Percentiles rank a stretch among this genome's conserved stretches.
These are phyloP conservation scores for Tulasnella sp. DNA, from an alignment of 768 basidiomycete genomes.

Conservation along the genomic window DNA sequence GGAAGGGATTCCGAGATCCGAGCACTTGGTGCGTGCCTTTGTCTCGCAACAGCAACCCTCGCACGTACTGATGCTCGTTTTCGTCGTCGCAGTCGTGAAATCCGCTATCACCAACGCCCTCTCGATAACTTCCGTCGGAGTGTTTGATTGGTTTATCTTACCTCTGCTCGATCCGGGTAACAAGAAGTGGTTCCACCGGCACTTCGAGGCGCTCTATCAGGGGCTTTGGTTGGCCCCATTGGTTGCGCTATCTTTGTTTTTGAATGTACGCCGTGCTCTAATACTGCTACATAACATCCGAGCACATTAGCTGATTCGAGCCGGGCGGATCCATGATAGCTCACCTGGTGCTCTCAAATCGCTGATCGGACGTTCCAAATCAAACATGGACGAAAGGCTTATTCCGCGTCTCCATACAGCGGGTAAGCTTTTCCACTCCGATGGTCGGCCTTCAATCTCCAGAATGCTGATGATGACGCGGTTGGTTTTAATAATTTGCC, in stretches of 20 bases:
- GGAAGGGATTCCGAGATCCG: slow-evolving; percentile 72
- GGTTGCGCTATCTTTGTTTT: slow-evolving; percentile 68
- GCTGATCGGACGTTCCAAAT: slow-evolving; percentile 70
- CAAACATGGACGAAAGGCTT: slow-evolving; percentile 62
- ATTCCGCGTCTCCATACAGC: slow-evolving; percentile 49
- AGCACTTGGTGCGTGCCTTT: slow-evolving; percentile 43
- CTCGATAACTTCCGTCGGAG: slow-evolving; percentile 67
- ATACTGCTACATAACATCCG: not conserved
- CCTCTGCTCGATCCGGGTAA: slow-evolving; percentile 58
- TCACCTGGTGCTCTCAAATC: slow-evolving; percentile 70
- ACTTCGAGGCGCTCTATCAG: slow-evolving; percentile 73
- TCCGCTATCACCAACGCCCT: slow-evolving; percentile 68
- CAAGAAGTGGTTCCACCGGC: slow-evolving; percentile 60
- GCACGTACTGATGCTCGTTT: not conserved
- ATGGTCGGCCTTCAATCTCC: slow-evolving; percentile 49
- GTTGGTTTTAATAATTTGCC: not conserved
- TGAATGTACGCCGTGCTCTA: slow-evolving; percentile 58
- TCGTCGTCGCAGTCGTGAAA: slow-evolving; percentile 52
- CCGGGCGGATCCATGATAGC: slow-evolving; percentile 44
- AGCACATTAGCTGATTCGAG: slow-evolving; percentile 26
- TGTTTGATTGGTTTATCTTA: slow-evolving; percentile 67
- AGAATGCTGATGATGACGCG: not conserved
- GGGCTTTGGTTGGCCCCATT: slow-evolving; percentile 77
- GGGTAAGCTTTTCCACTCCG: slow-evolving; percentile 30
- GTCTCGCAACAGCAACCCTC: not conserved